A percentile compares a stretch with the other conserved stretches of the same genome.
These are phyloP conservation scores for Suillus cothurnatus DNA, from an alignment of 768 basidiomycete species.

Conservation along the genomic window DNA sequence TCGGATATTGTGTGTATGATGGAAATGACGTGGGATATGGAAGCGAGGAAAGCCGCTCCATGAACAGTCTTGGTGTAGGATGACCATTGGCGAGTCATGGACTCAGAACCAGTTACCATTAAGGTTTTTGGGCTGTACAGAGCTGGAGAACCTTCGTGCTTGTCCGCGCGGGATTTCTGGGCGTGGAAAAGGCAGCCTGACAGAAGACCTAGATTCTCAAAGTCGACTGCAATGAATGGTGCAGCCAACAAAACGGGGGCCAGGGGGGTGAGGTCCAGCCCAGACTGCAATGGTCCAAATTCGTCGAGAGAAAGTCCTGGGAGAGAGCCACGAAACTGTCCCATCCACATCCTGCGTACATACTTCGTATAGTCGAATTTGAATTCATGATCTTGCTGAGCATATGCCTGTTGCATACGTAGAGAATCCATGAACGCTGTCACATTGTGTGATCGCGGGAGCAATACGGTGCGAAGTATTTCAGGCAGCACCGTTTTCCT, in stretches of 20 bases:
- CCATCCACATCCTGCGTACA: background rate
- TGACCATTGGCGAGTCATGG: background rate
- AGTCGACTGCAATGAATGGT: background rate
- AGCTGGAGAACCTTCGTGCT: background rate
- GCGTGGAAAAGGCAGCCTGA: background rate
- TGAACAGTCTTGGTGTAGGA: background rate
- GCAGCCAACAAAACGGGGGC: background rate
- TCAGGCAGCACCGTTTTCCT: background rate
- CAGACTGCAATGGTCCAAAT: background rate
- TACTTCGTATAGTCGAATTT: background rate
- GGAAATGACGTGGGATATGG: background rate
- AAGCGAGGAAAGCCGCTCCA: background rate
- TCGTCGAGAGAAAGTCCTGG: background rate
- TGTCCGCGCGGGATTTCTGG: background rate
- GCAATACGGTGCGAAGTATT: background rate
- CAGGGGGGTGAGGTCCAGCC: background rate
- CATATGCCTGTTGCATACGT: background rate
- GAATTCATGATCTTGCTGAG: background rate
- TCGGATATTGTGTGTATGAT: background rate
- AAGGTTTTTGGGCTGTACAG: background rate
- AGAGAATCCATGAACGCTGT: background rate
- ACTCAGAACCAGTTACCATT: background rate
- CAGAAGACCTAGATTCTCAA: background rate
- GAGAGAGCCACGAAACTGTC: background rate
- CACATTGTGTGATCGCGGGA: background rate